Percentiles rank a stretch among this genome's conserved stretches.
phyloP scores from a whole-genome alignment of 1,284 basidiomycete genomes.

The Takashimella koratensis region DNA sequence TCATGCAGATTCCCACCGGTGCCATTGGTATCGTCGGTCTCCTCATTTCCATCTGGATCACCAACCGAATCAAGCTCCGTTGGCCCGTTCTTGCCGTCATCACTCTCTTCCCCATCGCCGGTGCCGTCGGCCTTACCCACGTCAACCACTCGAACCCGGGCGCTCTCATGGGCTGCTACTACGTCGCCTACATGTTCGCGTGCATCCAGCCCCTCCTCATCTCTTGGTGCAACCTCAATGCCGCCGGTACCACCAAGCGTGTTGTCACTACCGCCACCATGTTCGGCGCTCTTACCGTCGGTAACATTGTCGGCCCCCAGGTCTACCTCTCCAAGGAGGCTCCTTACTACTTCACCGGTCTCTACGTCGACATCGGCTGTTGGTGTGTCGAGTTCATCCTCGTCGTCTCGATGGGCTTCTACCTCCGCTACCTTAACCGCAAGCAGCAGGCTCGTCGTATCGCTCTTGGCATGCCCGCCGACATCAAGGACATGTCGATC shows the following conservation, averaged over 20 bases:
- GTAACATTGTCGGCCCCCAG: slow-evolving; percentile 37
- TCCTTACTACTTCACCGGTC: slow-evolving; percentile 37
- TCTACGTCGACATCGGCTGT: slow-evolving; percentile 42
- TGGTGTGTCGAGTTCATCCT: slow-evolving; percentile 34
- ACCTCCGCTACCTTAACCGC: slow-evolving; percentile 38
- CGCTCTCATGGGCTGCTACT: slow-evolving; percentile 38
- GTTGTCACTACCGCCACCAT: slow-evolving; percentile 36
- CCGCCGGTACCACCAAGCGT: slow-evolving; percentile 43
- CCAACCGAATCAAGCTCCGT: slow-evolving; percentile 54
- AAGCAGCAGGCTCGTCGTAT: slow-evolving; percentile 35
- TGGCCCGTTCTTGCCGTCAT: slow-evolving; percentile 54
- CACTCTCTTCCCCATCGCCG: slow-evolving; percentile 37
- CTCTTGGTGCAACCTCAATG: slow-evolving; percentile 42
- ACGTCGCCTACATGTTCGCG: slow-evolving; percentile 36
- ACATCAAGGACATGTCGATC: slow-evolving; percentile 42
- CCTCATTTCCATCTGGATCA: slow-evolving; percentile 50
- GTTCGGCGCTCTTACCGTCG: slow-evolving; percentile 30
- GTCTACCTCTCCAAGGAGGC: slow-evolving; percentile 36
- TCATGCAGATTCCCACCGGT: slow-evolving; percentile 52
- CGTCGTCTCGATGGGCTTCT: slow-evolving; percentile 37
- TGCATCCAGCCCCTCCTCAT: slow-evolving; percentile 37
- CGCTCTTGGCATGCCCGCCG: slow-evolving; percentile 36
- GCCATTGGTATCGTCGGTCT: slow-evolving; percentile 53
- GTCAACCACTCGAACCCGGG: slow-evolving; percentile 24
- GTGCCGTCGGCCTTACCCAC: slow-evolving; percentile 35